Percentiles rank a stretch among this genome's conserved stretches.
Evolutionary conservation across 1,284 basidiomycete genomes (phyloP).

Genomic region (Sanghuangporus sanghuang): DNA sequence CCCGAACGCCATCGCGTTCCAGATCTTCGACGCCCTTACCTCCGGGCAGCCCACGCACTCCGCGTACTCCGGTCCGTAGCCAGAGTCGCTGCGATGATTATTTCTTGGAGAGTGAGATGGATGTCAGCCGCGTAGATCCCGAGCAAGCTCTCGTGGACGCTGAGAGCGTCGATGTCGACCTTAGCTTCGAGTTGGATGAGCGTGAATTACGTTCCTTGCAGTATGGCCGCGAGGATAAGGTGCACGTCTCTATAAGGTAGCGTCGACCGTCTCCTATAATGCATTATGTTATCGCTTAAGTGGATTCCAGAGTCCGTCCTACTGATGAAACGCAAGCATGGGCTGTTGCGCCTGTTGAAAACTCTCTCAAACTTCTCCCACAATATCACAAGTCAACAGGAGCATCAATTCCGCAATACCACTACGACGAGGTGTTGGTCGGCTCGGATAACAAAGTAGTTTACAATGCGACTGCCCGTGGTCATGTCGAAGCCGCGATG

Average conservation of each 20-base stretch:
- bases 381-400: conserved; percentile 45
- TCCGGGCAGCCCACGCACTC: conserved; percentile 27
- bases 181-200: conserved; percentile 62
- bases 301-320: conserved; percentile 58
- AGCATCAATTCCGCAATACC: conserved; percentile 43
- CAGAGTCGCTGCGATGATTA: conserved; percentile 39
- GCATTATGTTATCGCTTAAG: background rate
- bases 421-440: conserved; percentile 75
- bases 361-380: conserved; percentile 53
- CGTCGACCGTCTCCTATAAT: conserved; percentile 4
- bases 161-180: conserved; percentile 62
- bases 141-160: conserved; percentile 73
- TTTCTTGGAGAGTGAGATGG: conserved; percentile 55
- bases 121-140: conserved; percentile 69
- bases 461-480: conserved; percentile 79
- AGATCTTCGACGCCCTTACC: conserved; percentile 38
- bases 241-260: conserved; percentile 83
- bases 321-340: conserved; percentile 52
- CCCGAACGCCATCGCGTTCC: conserved; percentile 18
- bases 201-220: conserved; percentile 39
- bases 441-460: conserved; percentile 82
- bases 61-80: conserved; percentile 12
- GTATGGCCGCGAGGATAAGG: conserved; percentile 73
- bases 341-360: conserved; percentile 35
- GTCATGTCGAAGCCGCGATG: conserved; percentile 90